Base-by-base conservation (phyloP, 1,284 basidiomycete genomes). In the Schizophyllum commune region DNA sequence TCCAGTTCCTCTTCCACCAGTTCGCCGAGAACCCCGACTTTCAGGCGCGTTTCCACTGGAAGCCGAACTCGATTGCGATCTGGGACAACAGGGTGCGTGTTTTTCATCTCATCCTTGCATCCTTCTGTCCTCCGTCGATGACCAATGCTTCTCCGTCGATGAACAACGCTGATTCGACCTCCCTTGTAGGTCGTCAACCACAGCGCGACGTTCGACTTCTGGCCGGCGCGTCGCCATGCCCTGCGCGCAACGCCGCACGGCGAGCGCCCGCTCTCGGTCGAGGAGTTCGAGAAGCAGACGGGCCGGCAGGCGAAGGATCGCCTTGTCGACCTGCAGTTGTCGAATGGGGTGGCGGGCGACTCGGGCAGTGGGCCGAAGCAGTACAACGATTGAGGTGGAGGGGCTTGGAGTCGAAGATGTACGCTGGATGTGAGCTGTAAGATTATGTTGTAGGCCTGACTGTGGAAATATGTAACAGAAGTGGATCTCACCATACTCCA, bases 241-340 rank as follows among this genome's bases (percentile, higher is more conserved):
- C 75, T 92, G 55, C 84, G 91, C 58, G 86, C 86, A n/a, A 93
- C 91, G 1, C 91, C 91, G 57, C 89, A 88, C 65, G 92, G 84
- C 22, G 89, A 93, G 72, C 81, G 80, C 61, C 91, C 91, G 1
- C 77, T 79, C 20, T 89, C 86, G 0, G 91, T 92, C n/a, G 82
- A 77, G 52, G 86, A 85, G 55, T 92, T 91, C 69, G 90, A 92
- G 73, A 72, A 71, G 55, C 69, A 77, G 66, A 81, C 78, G 0
- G 86, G 87, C n/a, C 85, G 84, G 69, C 68, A 75, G 55, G 86
- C 86, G 0, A 83, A 83, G 65, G 87, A 90, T 71, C 75, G 84
- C 53, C 85, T 87, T 72, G 62, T 83, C 33, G 86, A 83, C 17
- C 8, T 47, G 39, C 9, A 47, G 9, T 8, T 47, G 39, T 11